phyloP scores from a whole-genome alignment of 768 basidiomycete genomes.

The Psilocybe sp. region DNA sequence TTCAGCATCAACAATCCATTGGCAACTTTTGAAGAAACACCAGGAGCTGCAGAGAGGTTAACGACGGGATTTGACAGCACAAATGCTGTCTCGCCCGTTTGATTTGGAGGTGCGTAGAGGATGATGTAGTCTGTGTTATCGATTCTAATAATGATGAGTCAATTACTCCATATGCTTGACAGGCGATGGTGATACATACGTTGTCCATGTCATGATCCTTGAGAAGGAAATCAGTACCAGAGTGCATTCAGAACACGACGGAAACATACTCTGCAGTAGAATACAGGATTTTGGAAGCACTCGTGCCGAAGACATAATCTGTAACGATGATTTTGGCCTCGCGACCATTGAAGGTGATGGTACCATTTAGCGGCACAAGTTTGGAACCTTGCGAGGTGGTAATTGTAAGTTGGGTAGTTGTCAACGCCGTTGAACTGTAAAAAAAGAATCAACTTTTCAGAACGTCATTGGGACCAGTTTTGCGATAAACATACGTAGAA shows the following conservation, averaged over 20 bases:
- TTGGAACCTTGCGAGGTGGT: constrained; percentile 38
- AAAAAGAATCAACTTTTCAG: background rate
- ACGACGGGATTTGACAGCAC: constrained; percentile 26
- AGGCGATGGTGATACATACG: constrained; percentile 25
- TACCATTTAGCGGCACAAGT: constrained; percentile 34
- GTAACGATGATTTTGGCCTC: constrained; percentile 48
- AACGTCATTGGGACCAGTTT: background rate
- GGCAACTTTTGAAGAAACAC: constrained; percentile 27
- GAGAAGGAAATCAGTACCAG: background rate
- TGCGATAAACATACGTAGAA: constrained; percentile 31
- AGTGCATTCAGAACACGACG: background rate
- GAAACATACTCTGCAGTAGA: constrained; percentile 43
- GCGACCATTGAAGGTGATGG: constrained; percentile 40
- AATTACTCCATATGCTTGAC: background rate
- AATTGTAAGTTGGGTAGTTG: constrained; percentile 39
- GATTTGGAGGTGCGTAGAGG: constrained; percentile 37
- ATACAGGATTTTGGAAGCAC: constrained; percentile 34
- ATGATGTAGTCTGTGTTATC: constrained; percentile 39
- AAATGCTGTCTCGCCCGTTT: constrained; percentile 44
- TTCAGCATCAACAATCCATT: constrained; percentile 39
- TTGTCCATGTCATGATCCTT: constrained; percentile 56
- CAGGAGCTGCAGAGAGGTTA: constrained; percentile 24
- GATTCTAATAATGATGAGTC: constrained; percentile 25
- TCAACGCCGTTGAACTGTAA: constrained; percentile 40
- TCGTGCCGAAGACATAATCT: constrained; percentile 42